A percentile compares a stretch with the other conserved stretches of the same genome.
Conservation (phyloP, 495 filamentous ascomycete genomes). For the Cercophora samala region DNA sequence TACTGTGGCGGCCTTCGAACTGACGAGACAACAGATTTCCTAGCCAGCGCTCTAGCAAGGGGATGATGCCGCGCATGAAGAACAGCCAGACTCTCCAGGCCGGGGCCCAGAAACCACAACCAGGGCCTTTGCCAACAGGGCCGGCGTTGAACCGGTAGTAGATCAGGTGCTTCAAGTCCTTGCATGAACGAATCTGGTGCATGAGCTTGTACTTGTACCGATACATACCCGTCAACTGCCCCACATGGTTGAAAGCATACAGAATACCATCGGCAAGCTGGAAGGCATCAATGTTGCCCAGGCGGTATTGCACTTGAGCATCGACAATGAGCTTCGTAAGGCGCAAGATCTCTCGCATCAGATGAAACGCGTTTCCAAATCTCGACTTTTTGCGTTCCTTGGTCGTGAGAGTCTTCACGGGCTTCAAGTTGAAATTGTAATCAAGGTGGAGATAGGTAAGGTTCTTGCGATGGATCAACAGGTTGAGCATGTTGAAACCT, state of each 20-base stretch:
- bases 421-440: slow-evolving; percentile 99
- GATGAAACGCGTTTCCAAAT: slow-evolving; percentile 98
- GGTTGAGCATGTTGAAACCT: slow-evolving; percentile 98
- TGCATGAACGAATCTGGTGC: slow-evolving; percentile 99
- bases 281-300: slow-evolving; percentile 99
- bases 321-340: slow-evolving; percentile 98
- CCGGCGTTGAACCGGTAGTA: slow-evolving; percentile 99
- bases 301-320: slow-evolving; percentile 94
- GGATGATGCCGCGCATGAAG: slow-evolving; percentile 99
- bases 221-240: slow-evolving; percentile 99
- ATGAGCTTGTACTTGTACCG: slow-evolving; percentile 99
- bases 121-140: slow-evolving; percentile 95
- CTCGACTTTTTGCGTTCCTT: slow-evolving; percentile 99
- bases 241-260: slow-evolving; percentile 99
- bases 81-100: slow-evolving; percentile 99
- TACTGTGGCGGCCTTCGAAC: slow-evolving; percentile 98
- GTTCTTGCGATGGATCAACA: slow-evolving; percentile 98
- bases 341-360: slow-evolving; percentile 98
- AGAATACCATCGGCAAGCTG: slow-evolving; percentile 98
- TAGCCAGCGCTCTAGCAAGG: slow-evolving; percentile 94
- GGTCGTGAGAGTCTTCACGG: slow-evolving; percentile 96
- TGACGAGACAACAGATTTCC: slow-evolving; percentile 95
- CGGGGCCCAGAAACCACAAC: slow-evolving; percentile 98
- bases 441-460: slow-evolving; percentile 97
- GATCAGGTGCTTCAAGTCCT: slow-evolving; percentile 98